A percentile compares a stretch with the other conserved stretches of the same genome.
Conservation (phyloP, 331 rosid genomes). For the Malus hybrid region DNA sequence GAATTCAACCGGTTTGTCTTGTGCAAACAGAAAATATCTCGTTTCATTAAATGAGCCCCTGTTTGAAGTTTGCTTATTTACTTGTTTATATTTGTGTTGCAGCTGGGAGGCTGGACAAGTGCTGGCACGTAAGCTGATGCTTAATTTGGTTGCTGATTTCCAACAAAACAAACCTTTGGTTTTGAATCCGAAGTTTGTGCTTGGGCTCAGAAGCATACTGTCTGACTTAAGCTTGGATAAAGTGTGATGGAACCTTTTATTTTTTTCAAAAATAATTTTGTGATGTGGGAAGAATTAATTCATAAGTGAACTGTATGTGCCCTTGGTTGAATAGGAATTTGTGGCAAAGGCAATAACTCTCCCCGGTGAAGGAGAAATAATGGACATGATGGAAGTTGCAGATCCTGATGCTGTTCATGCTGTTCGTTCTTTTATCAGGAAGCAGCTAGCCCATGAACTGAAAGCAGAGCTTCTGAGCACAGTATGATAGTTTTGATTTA, state of each 20-base stretch:
- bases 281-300: background rate
- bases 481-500: constrained; percentile 37
- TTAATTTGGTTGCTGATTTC: constrained; percentile 65
- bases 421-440: constrained; percentile 77
- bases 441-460: constrained; percentile 80
- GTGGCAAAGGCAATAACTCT: constrained; percentile 85
- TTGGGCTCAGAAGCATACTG: constrained; percentile 63
- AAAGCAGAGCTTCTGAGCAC: constrained; percentile 59
- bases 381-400: constrained; percentile 94
- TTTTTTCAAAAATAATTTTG: background rate
- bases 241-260: constrained; percentile 29
- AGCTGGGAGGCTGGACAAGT: constrained; percentile 99
- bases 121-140: constrained; percentile 86
- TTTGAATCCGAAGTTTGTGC: constrained; percentile 64
- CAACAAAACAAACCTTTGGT: constrained; percentile 83
- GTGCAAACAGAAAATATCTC: constrained; percentile 8
- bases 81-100: constrained; percentile 21
- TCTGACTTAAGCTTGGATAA: constrained; percentile 74
- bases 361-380: constrained; percentile 97
- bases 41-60: constrained; percentile 1
- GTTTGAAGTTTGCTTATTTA: constrained; percentile 3
- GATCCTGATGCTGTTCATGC: constrained; percentile 95
- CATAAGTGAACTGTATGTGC: constrained; percentile 1
- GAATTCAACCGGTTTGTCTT: constrained; percentile 88
- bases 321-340: constrained; percentile 57